Base-by-base conservation (phyloP, 2,329 filamentous ascomycete genomes). In the Neofusicoccum cordaticola region DNA sequence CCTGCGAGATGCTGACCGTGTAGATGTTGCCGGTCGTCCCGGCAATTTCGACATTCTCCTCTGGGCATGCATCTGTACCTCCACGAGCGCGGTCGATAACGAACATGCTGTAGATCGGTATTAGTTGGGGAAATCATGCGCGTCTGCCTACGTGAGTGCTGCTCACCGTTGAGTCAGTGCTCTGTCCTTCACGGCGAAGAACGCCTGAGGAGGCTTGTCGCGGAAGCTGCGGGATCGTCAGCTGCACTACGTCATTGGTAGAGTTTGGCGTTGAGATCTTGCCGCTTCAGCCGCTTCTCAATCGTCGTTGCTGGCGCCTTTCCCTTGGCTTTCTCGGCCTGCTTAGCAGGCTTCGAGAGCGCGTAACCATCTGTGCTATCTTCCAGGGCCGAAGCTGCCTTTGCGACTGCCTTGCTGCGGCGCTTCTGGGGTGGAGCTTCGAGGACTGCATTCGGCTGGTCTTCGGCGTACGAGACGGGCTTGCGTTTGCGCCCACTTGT, bases 11-110 rank as follows among this genome's bases (percentile, higher is more conserved):
- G 11, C 74, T 79, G 39, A 86, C 82, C 0, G 78, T 83, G 74
- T 90, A 89, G 17, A 89, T 75, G 68, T 88, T 88, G 15, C 86
- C 86, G 0, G 85, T 88, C 4, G 82, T 81, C 17, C 87, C 87
- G 37, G 85, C 85, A 57, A 89, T 82, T 22, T 83, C 76, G 62
- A 88, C 81, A 2, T 73, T 76, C 71, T 90, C 86, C 63, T 82
- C 75, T 0, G 81, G 83, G 2, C 73, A 74, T 8, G 81, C 75
- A 1, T 80, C 77, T 4, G 78, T 80, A 4, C 78, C 79, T 42
- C 73, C 71, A 9, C 82, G 75, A 58, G 72, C 77, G 48, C 86
- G 81, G 47, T 82, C 80, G 22, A 88, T 77, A 7, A 88, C 81
- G 63, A 84, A 86, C 80, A 89, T 85, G 17, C 63, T 65, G 56